A percentile compares a stretch with the other conserved stretches of the same genome.
phyloP scores from a whole-genome alignment of 2,329 filamentous ascomycete genomes.

The Trichoderma sp. region DNA sequence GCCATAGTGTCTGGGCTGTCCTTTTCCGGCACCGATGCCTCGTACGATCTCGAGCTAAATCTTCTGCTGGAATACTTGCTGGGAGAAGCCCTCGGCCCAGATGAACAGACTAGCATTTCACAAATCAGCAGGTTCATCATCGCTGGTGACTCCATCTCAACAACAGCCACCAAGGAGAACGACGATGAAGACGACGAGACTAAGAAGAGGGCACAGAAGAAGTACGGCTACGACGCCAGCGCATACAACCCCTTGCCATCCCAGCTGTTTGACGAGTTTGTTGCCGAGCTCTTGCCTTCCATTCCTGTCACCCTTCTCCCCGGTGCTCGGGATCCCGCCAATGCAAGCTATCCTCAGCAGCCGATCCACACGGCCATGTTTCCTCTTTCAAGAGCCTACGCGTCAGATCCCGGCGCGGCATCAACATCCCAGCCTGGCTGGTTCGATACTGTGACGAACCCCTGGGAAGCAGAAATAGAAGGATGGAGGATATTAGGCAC shows the following conservation, averaged over 20 bases:
- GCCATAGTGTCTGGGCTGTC: conserved; percentile 87
- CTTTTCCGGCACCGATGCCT: conserved; percentile 72
- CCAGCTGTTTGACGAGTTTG: conserved; percentile 78
- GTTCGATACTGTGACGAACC: conserved; percentile 90
- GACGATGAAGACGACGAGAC: conserved; percentile 32
- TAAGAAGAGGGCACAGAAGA: conserved; percentile 62
- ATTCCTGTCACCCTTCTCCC: conserved; percentile 89
- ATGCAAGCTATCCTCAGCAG: conserved; percentile 87
- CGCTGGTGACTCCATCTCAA: conserved; percentile 87
- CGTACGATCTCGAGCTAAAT: conserved; percentile 72
- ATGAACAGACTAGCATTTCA: conserved; percentile 59
- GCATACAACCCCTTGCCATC: conserved; percentile 86
- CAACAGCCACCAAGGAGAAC: conserved; percentile 47
- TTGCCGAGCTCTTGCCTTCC: conserved; percentile 77
- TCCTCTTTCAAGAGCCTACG: conserved; percentile 70
- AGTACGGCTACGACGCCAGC: conserved; percentile 91
- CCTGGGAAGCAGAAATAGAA: conserved; percentile 86
- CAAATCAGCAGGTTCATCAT: conserved; percentile 84
- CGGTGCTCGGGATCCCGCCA: conserved; percentile 82
- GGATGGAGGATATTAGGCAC: conserved; percentile 87
- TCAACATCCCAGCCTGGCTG: conserved; percentile 58
- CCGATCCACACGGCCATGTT: conserved; percentile 93
- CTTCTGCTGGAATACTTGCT: conserved; percentile 85
- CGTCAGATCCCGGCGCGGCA: conserved; percentile 44
- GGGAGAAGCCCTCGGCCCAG: conserved; percentile 70